Base-by-base conservation (phyloP, 2,329 filamentous ascomycete species). In the Claviceps citrina region DNA sequence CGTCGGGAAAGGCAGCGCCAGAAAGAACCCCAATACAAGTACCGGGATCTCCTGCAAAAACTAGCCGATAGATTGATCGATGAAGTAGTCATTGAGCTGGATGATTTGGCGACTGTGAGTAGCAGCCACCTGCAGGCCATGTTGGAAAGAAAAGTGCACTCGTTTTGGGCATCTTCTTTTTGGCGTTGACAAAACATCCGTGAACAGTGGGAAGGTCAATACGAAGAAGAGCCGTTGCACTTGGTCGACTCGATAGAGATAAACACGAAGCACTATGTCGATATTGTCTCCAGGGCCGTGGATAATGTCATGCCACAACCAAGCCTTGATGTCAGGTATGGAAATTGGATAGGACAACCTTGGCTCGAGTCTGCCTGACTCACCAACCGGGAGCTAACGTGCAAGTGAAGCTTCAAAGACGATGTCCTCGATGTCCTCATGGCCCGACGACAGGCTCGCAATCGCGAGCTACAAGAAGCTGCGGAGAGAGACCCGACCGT, bases 361-460 rank as follows among this genome's bases (percentile, higher is more conserved):
- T 4, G 18, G 3, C 5, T 7, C 4, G 31, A 7, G 10, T n/a
- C n/a, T n/a, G n/a, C n/a, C n/a, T n/a, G n/a, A n/a, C 31, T 20
- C 31, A 13, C 19, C 31, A 7, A 10, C 15, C n/a, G 9, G 4
- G n/a, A 5, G 28, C 32, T 19, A 31, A 28, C 9, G n/a, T 18
- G 25, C n/a, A 19, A 43, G 13, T 49, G 4, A 34, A 85, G 81
- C 49, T 96, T 94, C 71, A 96, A 96, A 60, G 87, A 95, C 54
- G 91, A 98, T 61, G 87, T 96, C 8, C 71, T 98, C 32, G 91
- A 98, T 61, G 84, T 98, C 24, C 81, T 98, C 54, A 93, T 95
- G 81, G 84, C 85, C 31, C 84, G 93, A 56, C 80, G 91, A 51
- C 78, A 84, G 51, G 81, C 79, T 52, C 78, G 86, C 50, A 96